A percentile compares a stretch with the other conserved stretches of the same genome.
Conservation (phyloP, 2,329 filamentous ascomycete genomes). For the Iodosphaeria phyllophila region DNA sequence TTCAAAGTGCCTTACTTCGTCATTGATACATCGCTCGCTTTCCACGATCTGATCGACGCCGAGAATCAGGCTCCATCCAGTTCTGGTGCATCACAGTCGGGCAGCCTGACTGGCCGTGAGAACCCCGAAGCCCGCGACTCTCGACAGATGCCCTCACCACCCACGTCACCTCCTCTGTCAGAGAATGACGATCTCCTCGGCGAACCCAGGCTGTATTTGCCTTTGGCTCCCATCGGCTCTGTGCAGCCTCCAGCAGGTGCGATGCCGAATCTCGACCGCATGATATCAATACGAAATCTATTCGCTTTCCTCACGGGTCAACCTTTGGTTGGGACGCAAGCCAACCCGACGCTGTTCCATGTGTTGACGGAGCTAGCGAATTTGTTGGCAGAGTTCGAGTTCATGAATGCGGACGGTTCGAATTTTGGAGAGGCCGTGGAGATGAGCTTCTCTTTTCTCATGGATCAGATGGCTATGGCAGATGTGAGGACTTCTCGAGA, state of each 20-base stretch:
- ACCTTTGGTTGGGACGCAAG: constrained; percentile 38
- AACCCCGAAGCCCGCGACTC: constrained; percentile 18
- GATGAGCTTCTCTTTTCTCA: constrained; percentile 53
- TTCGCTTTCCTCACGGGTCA: constrained; percentile 48
- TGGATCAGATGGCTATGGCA: constrained; percentile 56
- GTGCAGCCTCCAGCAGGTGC: constrained; percentile 16
- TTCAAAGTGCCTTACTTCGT: constrained; percentile 39
- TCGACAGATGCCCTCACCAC: constrained; percentile 16
- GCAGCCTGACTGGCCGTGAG: constrained; percentile 30
- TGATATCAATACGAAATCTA: constrained; percentile 42
- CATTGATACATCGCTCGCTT: constrained; percentile 32
- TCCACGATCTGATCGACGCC: constrained; percentile 30
- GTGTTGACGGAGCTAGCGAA: constrained; percentile 34
- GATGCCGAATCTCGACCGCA: constrained; percentile 30
- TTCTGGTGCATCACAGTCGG: constrained; percentile 19
- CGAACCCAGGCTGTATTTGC: constrained; percentile 34
- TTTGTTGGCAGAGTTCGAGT: constrained; percentile 37
- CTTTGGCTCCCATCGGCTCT: constrained; percentile 20
- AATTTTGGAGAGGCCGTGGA: constrained; percentile 41
- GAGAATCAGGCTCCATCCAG: constrained; percentile 18
- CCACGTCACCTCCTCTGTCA: constrained; percentile 17
- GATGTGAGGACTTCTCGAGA: constrained; percentile 71
- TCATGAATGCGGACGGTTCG: constrained; percentile 33
- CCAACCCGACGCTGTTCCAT: constrained; percentile 30
- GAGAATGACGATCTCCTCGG: constrained; percentile 15